Evolutionary conservation across 2,329 filamentous ascomycete genomes (phyloP).

Genomic region (Lecanicillium sp.): DNA sequence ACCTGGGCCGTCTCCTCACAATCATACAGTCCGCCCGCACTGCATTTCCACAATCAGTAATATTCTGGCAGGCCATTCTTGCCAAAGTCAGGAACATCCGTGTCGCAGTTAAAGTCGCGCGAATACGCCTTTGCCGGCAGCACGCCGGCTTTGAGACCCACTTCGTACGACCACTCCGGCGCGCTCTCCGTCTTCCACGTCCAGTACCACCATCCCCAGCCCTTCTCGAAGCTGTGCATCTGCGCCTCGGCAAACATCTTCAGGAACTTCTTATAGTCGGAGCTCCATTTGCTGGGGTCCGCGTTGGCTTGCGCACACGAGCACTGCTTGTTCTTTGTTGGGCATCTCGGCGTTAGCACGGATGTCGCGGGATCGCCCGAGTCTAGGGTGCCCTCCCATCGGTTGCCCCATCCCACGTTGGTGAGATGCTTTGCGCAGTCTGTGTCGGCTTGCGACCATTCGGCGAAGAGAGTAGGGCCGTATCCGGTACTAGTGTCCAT

Average conservation of each 20-base stretch:
- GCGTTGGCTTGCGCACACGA: slow-evolving; percentile 72
- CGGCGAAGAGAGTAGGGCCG: slow-evolving; percentile 88
- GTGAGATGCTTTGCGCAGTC: slow-evolving; percentile 86
- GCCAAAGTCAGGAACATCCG: slow-evolving; percentile 48
- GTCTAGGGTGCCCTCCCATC: slow-evolving; percentile 85
- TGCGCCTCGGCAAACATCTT: slow-evolving; percentile 90
- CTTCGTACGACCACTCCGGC: slow-evolving; percentile 87
- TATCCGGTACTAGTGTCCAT: slow-evolving; percentile 73
- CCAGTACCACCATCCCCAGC: slow-evolving; percentile 99
- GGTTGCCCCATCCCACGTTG: slow-evolving; percentile 79
- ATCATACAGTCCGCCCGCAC: background rate
- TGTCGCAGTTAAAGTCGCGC: slow-evolving; percentile 62
- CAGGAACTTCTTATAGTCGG: slow-evolving; percentile 77
- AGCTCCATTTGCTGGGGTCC: slow-evolving; percentile 59
- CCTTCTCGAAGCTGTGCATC: slow-evolving; percentile 89
- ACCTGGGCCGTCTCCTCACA: background rate
- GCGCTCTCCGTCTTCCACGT: slow-evolving; percentile 89
- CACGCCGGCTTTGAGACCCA: slow-evolving; percentile 70
- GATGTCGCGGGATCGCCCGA: slow-evolving; percentile 56
- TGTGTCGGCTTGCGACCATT: slow-evolving; percentile 97
- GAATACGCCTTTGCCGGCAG: slow-evolving; percentile 70
- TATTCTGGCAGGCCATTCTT: slow-evolving; percentile 42
- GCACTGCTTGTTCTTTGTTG: slow-evolving; percentile 59
- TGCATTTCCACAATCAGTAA: slow-evolving; percentile 26
- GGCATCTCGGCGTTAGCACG: slow-evolving; percentile 68